Evolutionary conservation across 2,329 filamentous ascomycete genomes (phyloP).

Genomic region (Ascochyta pisi): DNA sequence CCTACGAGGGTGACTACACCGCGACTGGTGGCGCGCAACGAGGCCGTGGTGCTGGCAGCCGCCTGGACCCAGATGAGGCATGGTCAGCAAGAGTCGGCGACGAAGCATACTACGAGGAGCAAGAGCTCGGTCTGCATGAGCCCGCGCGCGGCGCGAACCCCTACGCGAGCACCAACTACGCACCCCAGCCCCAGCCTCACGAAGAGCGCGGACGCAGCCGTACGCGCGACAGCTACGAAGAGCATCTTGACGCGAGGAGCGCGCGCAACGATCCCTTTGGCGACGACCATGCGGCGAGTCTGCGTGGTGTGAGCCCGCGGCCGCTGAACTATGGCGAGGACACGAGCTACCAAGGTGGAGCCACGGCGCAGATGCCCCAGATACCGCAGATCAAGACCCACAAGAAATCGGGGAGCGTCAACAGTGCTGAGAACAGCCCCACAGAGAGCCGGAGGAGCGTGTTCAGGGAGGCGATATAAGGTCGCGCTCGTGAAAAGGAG

Average conservation of each 20-base stretch:
- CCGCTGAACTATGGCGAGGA: constrained; percentile 64
- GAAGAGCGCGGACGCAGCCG: constrained; percentile 54
- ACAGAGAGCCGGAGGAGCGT: constrained; percentile 70
- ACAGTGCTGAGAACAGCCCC: constrained; percentile 61
- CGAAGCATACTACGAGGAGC: constrained; percentile 80
- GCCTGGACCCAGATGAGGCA: constrained; percentile 81
- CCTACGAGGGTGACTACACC: constrained; percentile 71
- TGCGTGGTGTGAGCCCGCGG: constrained; percentile 77
- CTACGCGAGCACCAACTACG: constrained; percentile 32
- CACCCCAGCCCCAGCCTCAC: constrained; percentile 38
- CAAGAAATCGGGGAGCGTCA: constrained; percentile 43
- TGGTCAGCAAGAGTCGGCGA: constrained; percentile 83
- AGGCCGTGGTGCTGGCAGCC: constrained; percentile 58
- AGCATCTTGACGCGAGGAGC: constrained; percentile 42
- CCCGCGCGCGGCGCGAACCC: constrained; percentile 48
- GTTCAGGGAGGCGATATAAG: constrained; percentile 72
- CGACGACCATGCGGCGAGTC: constrained; percentile 53
- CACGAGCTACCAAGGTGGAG: constrained; percentile 47
- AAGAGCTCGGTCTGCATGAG: constrained; percentile 69
- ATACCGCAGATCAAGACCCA: constrained; percentile 30
- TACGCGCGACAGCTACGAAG: constrained; percentile 55
- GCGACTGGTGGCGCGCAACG: constrained; percentile 43
- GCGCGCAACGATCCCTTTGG: constrained; percentile 43
- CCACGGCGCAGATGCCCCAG: constrained; percentile 51
- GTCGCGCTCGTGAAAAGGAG: neutral